Percentiles rank a stretch among this genome's conserved stretches.
phyloP scores from a whole-genome alignment of 2,329 filamentous ascomycete species.

The Sclerotinia borealis region DNA sequence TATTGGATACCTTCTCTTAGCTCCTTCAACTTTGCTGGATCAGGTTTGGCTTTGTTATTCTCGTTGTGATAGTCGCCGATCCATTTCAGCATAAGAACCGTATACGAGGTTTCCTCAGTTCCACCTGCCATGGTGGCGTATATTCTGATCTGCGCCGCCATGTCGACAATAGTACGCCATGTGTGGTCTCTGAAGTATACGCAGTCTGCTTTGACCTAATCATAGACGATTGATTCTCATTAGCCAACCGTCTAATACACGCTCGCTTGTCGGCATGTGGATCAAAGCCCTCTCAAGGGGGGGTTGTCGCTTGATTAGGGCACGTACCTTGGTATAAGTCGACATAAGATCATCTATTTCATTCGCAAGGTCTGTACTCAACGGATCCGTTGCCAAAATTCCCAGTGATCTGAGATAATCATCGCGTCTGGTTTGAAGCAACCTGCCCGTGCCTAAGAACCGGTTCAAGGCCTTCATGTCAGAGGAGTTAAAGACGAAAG shows the following conservation, averaged over 20 bases:
- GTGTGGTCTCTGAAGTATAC: not conserved
- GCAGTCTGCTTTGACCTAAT: not conserved
- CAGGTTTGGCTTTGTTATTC: not conserved
- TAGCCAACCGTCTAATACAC: not conserved
- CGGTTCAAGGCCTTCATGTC: not conserved
- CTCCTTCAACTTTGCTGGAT: not conserved
- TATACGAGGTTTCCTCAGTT: not conserved
- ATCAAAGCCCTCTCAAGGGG: not conserved
- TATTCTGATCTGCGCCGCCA: not conserved
- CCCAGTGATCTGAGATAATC: not conserved
- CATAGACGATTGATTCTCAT: not conserved
- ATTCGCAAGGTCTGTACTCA: not conserved
- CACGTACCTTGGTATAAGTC: not conserved
- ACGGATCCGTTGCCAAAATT: not conserved
- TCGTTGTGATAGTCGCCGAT: not conserved
- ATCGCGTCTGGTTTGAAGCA: not conserved
- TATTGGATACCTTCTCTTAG: not conserved
- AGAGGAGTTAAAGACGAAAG: not conserved
- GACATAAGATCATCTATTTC: not conserved
- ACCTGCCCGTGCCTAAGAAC: not conserved
- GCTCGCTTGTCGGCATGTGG: not conserved
- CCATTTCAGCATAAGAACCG: not conserved
- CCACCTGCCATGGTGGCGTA: conserved; percentile 1
- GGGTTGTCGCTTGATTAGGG: not conserved
- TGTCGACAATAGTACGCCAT: not conserved